These are phyloP conservation scores for Beauveria caledonica DNA, from an alignment of 2,329 filamentous ascomycete genomes.

Conservation along the genomic window DNA sequence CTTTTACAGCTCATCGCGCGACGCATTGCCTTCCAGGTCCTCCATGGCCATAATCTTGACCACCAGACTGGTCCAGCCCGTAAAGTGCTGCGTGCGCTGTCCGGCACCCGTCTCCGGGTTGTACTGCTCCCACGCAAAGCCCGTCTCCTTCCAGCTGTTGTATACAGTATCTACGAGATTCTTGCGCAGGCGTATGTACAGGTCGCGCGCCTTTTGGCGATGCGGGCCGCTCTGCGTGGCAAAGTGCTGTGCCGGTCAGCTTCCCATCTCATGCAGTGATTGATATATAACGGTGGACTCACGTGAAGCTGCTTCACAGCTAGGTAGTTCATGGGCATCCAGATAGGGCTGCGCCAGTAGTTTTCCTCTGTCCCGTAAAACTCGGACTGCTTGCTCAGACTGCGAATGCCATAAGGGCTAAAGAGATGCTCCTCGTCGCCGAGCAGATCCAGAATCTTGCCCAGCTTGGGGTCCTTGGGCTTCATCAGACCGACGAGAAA, in stretches of 20 bases:
- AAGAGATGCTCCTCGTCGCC: slow-evolving; percentile 79
- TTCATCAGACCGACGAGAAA: slow-evolving; percentile 78
- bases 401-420: slow-evolving; percentile 80
- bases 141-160: slow-evolving; percentile 79
- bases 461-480: slow-evolving; percentile 65
- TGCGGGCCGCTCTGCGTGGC: slow-evolving; percentile 60
- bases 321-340: slow-evolving; percentile 95
- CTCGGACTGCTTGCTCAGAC: slow-evolving; percentile 73
- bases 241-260: slow-evolving; percentile 42
- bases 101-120: slow-evolving; percentile 85
- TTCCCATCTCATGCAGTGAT: background rate
- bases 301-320: slow-evolving; percentile 70
- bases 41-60: slow-evolving; percentile 98
- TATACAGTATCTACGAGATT: slow-evolving; percentile 89
- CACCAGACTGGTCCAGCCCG: slow-evolving; percentile 96
- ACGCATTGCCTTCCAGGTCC: slow-evolving; percentile 40
- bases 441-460: slow-evolving; percentile 68
- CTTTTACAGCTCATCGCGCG: slow-evolving; percentile 40
- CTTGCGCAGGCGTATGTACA: slow-evolving; percentile 69
- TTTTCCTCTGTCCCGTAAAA: slow-evolving; percentile 89
- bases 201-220: slow-evolving; percentile 55
- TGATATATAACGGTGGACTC: slow-evolving; percentile 30
- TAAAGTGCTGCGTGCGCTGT: slow-evolving; percentile 97
- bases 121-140: slow-evolving; percentile 98
- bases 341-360: slow-evolving; percentile 92